phyloP scores from a whole-genome alignment of 805 yeast genomes.

The Candida nitratophila region DNA sequence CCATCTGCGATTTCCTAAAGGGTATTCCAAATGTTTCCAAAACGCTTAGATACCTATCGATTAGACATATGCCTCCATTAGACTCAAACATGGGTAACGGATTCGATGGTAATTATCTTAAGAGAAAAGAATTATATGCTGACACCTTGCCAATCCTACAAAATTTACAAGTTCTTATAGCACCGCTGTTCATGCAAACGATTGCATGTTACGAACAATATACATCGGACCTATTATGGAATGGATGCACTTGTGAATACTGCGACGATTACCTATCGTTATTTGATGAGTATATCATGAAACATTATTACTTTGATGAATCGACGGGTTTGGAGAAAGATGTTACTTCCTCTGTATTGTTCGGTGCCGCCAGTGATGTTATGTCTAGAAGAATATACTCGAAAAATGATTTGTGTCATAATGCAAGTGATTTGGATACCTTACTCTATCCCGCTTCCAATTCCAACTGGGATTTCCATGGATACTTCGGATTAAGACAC shows the following conservation, averaged over 20 bases:
- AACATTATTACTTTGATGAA: constrained; percentile 52
- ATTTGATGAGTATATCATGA: constrained; percentile 54
- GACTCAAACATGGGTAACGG: constrained; percentile 57
- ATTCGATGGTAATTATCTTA: constrained; percentile 63
- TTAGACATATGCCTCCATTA: constrained; percentile 53
- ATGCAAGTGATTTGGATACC: constrained; percentile 25
- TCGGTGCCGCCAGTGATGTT: constrained; percentile 44
- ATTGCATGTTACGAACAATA: constrained; percentile 64
- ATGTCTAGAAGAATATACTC: constrained; percentile 28
- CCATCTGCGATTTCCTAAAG: constrained; percentile 34
- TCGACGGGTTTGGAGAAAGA: constrained; percentile 45
- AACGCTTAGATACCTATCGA: constrained; percentile 33
- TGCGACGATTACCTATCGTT: constrained; percentile 42
- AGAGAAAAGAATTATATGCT: constrained; percentile 48
- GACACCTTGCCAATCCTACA: constrained; percentile 38
- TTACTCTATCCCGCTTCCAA: constrained; percentile 26
- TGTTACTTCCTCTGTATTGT: constrained; percentile 49
- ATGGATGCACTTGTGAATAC: constrained; percentile 61
- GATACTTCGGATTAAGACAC: constrained; percentile 34
- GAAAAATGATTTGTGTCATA: constrained; percentile 13
- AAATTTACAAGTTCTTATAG: constrained; percentile 36
- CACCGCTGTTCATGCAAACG: constrained; percentile 55
- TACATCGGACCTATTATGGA: constrained; percentile 68
- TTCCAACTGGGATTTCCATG: constrained; percentile 43
- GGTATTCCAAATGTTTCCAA: constrained; percentile 24